phyloP scores from a whole-genome alignment of 73 alveolate species.

The Urostyla sp. region DNA sequence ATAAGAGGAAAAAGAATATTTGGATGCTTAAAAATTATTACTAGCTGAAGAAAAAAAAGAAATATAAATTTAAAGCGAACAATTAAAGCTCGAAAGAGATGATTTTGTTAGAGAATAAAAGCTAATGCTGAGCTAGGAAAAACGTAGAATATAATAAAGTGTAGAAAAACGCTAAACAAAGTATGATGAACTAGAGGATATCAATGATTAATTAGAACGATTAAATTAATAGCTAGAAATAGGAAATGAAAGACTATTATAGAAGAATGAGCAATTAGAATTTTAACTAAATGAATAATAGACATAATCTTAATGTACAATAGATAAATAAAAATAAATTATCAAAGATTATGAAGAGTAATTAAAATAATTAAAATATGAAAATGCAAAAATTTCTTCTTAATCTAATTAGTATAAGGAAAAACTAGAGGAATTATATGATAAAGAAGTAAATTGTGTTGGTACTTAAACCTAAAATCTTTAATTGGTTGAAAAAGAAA shows the following conservation, averaged over 20 bases:
- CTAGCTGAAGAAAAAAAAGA: constrained; percentile 16
- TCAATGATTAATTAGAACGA: too few relatives aligned
- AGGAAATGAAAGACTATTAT: constrained; percentile 23
- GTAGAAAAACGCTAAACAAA: too few relatives aligned
- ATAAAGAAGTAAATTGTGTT: too few relatives aligned
- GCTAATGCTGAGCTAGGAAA: too few relatives aligned
- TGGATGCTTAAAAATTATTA: background rate
- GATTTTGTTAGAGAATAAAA: too few relatives aligned
- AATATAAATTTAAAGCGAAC: background rate
- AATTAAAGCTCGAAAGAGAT: background rate
- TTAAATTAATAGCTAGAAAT: background rate
- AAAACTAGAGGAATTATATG: background rate
- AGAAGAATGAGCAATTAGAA: background rate
- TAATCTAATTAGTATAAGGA: background rate
- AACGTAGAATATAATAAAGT: too few relatives aligned
- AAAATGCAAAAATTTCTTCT: background rate
- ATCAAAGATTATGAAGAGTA: background rate
- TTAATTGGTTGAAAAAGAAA: too few relatives aligned
- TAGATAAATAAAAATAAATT: background rate
- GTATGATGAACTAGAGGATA: too few relatives aligned
- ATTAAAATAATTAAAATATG: background rate
- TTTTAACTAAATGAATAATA: background rate
- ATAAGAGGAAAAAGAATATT: background rate
- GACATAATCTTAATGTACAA: background rate
- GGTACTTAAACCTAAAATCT: too few relatives aligned